These are phyloP conservation scores for Solanum virginianum DNA, from an alignment of 257 asterid genomes.

Conservation along the genomic window DNA sequence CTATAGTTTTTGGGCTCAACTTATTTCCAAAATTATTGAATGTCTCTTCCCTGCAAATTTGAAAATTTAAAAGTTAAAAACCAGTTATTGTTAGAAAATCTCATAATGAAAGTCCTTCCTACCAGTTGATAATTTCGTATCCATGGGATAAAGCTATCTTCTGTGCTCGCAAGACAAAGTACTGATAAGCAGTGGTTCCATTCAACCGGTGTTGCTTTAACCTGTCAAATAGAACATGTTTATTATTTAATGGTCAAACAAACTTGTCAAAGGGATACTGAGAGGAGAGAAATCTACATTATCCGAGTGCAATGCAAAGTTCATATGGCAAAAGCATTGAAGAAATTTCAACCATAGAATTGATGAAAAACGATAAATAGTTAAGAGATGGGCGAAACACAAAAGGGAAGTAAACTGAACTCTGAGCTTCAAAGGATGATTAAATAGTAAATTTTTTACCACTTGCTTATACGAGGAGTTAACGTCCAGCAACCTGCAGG, in stretches of 20 bases:
- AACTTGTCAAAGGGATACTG: background rate
- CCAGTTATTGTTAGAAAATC: background rate
- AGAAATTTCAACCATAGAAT: background rate
- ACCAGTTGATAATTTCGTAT: conserved; percentile 93
- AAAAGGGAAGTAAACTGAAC: background rate
- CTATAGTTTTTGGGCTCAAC: conserved; percentile 67
- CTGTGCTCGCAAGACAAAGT: conserved; percentile 78
- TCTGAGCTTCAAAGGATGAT: background rate
- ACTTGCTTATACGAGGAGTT: conserved; percentile 54
- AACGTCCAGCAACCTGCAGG: conserved; percentile 77
- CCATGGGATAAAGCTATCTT: conserved; percentile 83
- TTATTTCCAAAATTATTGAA: conserved; percentile 82
- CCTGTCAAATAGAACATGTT: conserved; percentile 26
- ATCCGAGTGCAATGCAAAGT: background rate
- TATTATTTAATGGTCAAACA: background rate
- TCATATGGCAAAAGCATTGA: background rate
- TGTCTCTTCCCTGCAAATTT: conserved; percentile 77
- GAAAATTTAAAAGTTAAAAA: background rate
- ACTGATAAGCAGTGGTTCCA: conserved; percentile 50
- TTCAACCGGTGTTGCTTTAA: conserved; percentile 24
- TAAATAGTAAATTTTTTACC: conserved; percentile 21
- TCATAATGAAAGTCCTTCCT: background rate
- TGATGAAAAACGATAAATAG: background rate
- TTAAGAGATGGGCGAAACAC: background rate
- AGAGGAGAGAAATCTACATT: background rate